A percentile compares a stretch with the other conserved stretches of the same genome.
Evolutionary conservation across 2,329 filamentous ascomycete genomes (phyloP).

Genomic region (Lecanosticta acicola): DNA sequence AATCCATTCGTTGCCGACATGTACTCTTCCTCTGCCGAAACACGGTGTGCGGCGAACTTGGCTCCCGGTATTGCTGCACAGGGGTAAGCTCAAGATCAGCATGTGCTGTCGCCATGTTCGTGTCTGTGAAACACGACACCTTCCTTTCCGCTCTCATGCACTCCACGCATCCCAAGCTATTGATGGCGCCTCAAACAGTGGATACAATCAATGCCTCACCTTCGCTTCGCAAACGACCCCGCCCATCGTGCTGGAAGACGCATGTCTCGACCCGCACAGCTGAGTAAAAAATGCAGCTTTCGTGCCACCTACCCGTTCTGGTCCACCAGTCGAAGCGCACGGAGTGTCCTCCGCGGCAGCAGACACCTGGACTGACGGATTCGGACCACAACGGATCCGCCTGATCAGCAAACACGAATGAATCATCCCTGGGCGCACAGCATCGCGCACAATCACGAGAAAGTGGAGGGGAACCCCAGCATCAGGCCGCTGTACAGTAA

Average conservation of each 20-base stretch:
- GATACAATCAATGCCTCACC: not conserved
- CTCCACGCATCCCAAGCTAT: conserved; percentile 1
- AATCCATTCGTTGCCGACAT: conserved; percentile 5
- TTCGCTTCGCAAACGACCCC: not conserved
- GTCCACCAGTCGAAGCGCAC: too few species aligned
- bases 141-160: conserved; percentile 12
- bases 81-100: not conserved
- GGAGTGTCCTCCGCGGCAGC: too few species aligned
- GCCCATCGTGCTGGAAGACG: not conserved
- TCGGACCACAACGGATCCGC: too few species aligned
- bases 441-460: too few species aligned
- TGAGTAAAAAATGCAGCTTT: too few species aligned
- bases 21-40: conserved; percentile 2
- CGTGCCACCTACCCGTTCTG: too few species aligned
- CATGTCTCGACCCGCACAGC: too few species aligned
- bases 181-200: not conserved
- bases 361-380: too few species aligned
- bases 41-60: not conserved
- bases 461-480: too few species aligned
- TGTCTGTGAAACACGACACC: conserved; percentile 1
- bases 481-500: too few species aligned
- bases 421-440: too few species aligned
- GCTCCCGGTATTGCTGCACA: not conserved
- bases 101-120: conserved; percentile 8
- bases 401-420: too few species aligned